A percentile compares a stretch with the other conserved stretches of the same genome.
These are phyloP conservation scores for Candida frijolesensis DNA, from an alignment of 1,139 yeast genomes.

Conservation along the genomic window DNA sequence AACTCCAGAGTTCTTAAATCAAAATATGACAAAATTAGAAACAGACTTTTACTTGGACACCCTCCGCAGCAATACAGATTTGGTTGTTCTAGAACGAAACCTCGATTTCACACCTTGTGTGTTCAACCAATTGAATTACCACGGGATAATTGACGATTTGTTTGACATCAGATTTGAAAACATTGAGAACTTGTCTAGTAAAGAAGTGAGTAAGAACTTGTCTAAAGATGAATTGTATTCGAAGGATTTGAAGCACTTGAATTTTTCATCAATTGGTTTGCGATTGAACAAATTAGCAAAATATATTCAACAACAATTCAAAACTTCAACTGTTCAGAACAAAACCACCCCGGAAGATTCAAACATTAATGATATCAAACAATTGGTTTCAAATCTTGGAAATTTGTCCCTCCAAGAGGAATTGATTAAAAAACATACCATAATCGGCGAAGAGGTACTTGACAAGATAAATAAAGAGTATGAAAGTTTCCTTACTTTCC, in stretches of 20 bases:
- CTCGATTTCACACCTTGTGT: constrained; percentile 73
- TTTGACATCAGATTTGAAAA: constrained; percentile 52
- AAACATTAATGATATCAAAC: constrained; percentile 63
- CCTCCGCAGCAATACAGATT: constrained; percentile 52
- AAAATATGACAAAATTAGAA: constrained; percentile 34
- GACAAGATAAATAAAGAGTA: constrained; percentile 50
- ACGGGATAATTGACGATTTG: constrained; percentile 79
- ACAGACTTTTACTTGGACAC: constrained; percentile 38
- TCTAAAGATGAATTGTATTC: constrained; percentile 32
- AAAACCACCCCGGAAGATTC: constrained; percentile 37
- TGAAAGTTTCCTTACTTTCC: constrained; percentile 63
- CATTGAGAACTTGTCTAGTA: constrained; percentile 30
- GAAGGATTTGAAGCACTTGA: constrained; percentile 58
- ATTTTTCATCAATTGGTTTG: constrained; percentile 81
- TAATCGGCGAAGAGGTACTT: constrained; percentile 70
- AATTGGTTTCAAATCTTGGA: constrained; percentile 71
- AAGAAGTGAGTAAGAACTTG: constrained; percentile 16
- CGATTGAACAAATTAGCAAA: constrained; percentile 72
- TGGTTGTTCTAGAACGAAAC: constrained; percentile 78
- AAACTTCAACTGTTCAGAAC: constrained; percentile 19
- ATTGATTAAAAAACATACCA: constrained; percentile 73
- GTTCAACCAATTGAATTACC: constrained; percentile 76
- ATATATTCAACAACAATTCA: constrained; percentile 68
- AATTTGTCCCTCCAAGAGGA: constrained; percentile 69
- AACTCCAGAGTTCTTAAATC: constrained; percentile 32